Evolutionary conservation across 345 rosid genomes (phyloP), one percentile per base, ranked within the genome.

Genomic region (Cochlearia excelsa): DNA sequence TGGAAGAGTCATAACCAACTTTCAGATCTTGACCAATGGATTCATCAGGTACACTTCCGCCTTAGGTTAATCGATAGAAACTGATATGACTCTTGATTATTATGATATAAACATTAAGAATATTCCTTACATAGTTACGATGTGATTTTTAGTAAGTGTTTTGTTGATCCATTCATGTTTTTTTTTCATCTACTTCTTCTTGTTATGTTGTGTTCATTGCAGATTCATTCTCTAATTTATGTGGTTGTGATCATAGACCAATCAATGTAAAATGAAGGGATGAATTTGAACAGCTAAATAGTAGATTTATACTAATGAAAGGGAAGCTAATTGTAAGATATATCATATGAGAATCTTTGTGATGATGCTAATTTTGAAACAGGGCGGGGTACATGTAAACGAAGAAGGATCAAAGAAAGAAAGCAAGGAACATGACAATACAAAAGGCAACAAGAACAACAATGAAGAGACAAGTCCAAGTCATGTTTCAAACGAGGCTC

Each of bases 401-500:
- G 56, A 57, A 10, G 55, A 50, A 42, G 3, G 7, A 8, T 4
- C 57, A 26, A 23, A 46, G 39, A 45, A 39, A 44, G 48, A 9
- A 50, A 55, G 30, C 33, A 49, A 53, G 7, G 58, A 54, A 61
- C 9, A 26, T 1, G 40, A 3, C 8, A 11, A 43, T 26, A 3
- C 49, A 9, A 51, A 11, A 49, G n/a, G 4, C 26, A 55, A 54
- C 16, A 67, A 31, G 7, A 62, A 60, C 49, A 37, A 8, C 40
- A 6, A 37, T 37, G 35, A 4, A 51, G 55, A 30, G 2, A 10
- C 67, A 3, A 31, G 63, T 47, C 51, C 51, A 46, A 1, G 26
- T 10, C 46, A 6, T 46, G 51, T 26, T 45, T 53, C 67, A 6
- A 55, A 61, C 6, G 61, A 59, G 46, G 26, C 78, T 33, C 79